Conservation (phyloP, 192 early-diverging fungal genomes). For the Obelidium mucronatum region DNA sequence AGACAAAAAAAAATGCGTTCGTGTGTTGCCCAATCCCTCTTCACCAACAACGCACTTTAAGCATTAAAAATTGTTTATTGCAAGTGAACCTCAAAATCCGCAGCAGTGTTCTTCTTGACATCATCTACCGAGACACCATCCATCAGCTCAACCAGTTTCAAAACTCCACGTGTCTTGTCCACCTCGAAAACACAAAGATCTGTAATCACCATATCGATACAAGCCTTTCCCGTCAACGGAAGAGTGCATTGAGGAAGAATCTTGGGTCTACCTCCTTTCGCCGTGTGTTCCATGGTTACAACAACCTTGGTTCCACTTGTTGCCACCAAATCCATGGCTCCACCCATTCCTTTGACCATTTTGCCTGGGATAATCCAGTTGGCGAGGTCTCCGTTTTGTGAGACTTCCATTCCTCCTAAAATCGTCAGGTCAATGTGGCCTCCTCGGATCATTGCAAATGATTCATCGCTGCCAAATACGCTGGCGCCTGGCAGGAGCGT, state of each 20-base stretch:
- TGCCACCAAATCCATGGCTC: slow-evolving; percentile 83
- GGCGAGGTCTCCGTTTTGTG: slow-evolving; percentile 74
- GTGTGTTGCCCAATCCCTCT: too few species aligned
- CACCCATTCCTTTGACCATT: slow-evolving; percentile 88
- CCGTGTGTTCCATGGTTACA: slow-evolving; percentile 71
- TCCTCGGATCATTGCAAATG: slow-evolving; percentile 82
- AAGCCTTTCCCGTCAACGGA: slow-evolving; percentile 68
- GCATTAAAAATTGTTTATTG: slow-evolving; percentile 6
- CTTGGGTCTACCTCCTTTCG: slow-evolving; percentile 74
- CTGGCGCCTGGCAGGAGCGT: slow-evolving; percentile 73
- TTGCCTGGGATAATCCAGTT: slow-evolving; percentile 89
- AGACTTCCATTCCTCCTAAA: slow-evolving; percentile 82
- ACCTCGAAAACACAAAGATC: slow-evolving; percentile 72
- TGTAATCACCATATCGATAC: slow-evolving; percentile 42
- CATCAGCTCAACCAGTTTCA: slow-evolving; percentile 72
- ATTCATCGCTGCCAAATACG: slow-evolving; percentile 76
- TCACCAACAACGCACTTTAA: background rate
- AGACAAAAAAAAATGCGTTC: too few species aligned
- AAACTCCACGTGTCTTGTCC: slow-evolving; percentile 49
- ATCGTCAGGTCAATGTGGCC: slow-evolving; percentile 79
- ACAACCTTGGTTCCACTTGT: slow-evolving; percentile 74
- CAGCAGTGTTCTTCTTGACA: slow-evolving; percentile 69
- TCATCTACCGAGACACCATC: slow-evolving; percentile 68
- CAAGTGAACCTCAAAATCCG: slow-evolving; percentile 57
- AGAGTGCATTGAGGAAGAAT: slow-evolving; percentile 74